Evolutionary conservation across 495 filamentous ascomycete genomes (phyloP).

Genomic region (Evernia prunastri): DNA sequence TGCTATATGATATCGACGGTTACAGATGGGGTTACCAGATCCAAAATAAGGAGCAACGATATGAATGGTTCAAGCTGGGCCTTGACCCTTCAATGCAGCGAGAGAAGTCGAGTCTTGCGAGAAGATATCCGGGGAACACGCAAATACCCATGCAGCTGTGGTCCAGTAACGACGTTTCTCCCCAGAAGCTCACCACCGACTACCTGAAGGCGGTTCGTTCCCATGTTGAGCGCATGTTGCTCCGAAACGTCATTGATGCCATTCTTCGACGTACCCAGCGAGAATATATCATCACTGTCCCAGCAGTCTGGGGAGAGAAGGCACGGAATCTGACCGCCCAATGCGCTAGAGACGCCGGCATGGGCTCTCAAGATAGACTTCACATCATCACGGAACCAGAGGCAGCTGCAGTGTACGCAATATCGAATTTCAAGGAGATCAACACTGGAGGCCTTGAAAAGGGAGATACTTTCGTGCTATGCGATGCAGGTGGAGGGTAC

Average conservation of each 20-base stretch:
- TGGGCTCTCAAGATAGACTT: constrained; percentile 52
- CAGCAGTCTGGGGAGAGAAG: constrained; percentile 60
- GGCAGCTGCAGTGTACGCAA: constrained; percentile 64
- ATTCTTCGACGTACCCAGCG: constrained; percentile 55
- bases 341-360: constrained; percentile 59
- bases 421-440: constrained; percentile 27
- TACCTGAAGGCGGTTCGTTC: constrained; percentile 45
- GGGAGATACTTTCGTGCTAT: constrained; percentile 64
- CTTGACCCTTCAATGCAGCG: constrained; percentile 23
- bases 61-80: constrained; percentile 51
- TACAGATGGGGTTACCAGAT: constrained; percentile 46
- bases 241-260: constrained; percentile 44
- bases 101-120: constrained; percentile 14
- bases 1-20: constrained; percentile 23
- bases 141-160: background rate
- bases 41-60: constrained; percentile 32
- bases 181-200: constrained; percentile 56
- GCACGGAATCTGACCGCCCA: constrained; percentile 58
- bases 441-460: background rate
- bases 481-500: constrained; percentile 57
- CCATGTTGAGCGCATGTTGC: constrained; percentile 23
- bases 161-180: constrained; percentile 28
- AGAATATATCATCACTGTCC: constrained; percentile 54
- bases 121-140: constrained; percentile 32
- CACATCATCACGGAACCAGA: constrained; percentile 67